phyloP scores from a whole-genome alignment of 2,329 filamentous ascomycete species.

The Ophiostoma ips region DNA sequence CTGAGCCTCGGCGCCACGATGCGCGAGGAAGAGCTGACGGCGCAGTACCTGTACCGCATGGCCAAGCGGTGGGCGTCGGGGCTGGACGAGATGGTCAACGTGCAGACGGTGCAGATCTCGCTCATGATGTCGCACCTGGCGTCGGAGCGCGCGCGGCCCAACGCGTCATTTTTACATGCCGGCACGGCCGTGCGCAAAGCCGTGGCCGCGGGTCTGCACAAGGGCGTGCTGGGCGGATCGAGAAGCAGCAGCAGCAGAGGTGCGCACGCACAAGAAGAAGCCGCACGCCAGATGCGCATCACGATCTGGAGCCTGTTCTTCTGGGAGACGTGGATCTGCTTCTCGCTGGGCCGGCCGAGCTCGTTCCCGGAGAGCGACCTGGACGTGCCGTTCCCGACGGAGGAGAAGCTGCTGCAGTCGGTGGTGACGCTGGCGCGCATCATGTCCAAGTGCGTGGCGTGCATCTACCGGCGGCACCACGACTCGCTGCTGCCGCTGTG shows the following conservation, averaged over 20 bases:
- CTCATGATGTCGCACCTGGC: constrained; percentile 13
- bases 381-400: constrained; percentile 11
- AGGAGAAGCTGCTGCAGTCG: constrained; percentile 10
- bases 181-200: constrained; percentile 12
- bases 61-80: constrained; percentile 9
- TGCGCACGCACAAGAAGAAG: constrained; percentile 6
- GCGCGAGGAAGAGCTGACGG: constrained; percentile 10
- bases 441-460: constrained; percentile 11
- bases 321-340: constrained; percentile 14
- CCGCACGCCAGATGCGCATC: constrained; percentile 9
- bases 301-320: constrained; percentile 12
- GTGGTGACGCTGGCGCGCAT: constrained; percentile 9
- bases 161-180: constrained; percentile 8
- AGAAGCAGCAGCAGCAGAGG: background rate
- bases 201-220: constrained; percentile 12
- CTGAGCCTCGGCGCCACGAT: constrained; percentile 10
- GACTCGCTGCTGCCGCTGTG: constrained; percentile 12
- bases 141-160: constrained; percentile 11
- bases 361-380: constrained; percentile 12
- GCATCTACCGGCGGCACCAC: constrained; percentile 12
- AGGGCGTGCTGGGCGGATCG: constrained; percentile 8
- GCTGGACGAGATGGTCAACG: constrained; percentile 13
- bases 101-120: constrained; percentile 13
- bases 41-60: constrained; percentile 9
- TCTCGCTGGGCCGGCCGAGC: constrained; percentile 11